phyloP scores from a whole-genome alignment of 306 rosid genomes.

The Cotoneaster glaucophyllus region DNA sequence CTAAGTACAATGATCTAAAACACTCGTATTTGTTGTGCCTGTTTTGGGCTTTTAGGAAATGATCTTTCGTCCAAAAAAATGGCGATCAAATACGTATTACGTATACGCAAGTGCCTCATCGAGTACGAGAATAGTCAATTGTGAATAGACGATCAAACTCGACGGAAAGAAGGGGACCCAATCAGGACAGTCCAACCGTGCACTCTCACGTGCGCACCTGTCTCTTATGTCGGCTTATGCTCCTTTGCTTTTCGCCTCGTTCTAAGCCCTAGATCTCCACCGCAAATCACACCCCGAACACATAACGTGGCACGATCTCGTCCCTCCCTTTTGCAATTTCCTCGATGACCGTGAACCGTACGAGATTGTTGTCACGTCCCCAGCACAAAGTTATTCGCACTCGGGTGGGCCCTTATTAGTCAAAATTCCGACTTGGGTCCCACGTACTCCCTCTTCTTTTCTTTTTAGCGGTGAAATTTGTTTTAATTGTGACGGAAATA shows the following conservation, averaged over 20 bases:
- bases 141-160: slow-evolving; percentile 2
- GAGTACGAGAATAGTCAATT: slow-evolving; percentile 24
- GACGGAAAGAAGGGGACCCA: not conserved
- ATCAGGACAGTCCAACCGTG: slow-evolving; percentile 7
- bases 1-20: too few species aligned
- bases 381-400: not conserved
- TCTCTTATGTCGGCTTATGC: slow-evolving; percentile 1
- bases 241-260: not conserved
- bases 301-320: not conserved
- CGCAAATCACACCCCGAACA: not conserved
- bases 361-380: slow-evolving; percentile 3
- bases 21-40: too few species aligned
- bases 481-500: too few species aligned
- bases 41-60: too few species aligned
- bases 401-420: not conserved
- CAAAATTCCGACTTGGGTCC: not conserved
- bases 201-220: slow-evolving; percentile 22
- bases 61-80: too few species aligned
- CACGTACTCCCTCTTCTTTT: not conserved
- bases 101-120: too few species aligned
- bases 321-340: not conserved
- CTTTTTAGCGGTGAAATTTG: not conserved
- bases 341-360: not conserved
- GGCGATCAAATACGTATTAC: too few species aligned
- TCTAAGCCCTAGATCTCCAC: not conserved